Evolutionary conservation across 2,329 filamentous ascomycete genomes (phyloP), one percentile per base, ranked within the genome.

Genomic region (Chaetomiaceae sp.): DNA sequence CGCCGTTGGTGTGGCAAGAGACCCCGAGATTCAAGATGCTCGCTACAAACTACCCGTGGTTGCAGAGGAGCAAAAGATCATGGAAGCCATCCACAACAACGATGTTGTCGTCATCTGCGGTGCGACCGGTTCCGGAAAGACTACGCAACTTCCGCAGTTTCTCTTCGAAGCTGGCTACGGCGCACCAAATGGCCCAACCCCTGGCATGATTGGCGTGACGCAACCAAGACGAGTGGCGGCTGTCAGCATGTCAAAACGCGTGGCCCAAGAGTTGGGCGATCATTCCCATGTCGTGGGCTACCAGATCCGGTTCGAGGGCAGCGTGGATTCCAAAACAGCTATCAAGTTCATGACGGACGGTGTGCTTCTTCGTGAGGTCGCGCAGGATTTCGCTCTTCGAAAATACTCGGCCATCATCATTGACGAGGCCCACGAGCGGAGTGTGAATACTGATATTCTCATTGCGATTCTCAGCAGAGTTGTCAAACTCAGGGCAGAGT

Each of bases 321-420:
- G 85, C 0, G 83, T 87, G 2, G 82, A 83, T 43, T 75, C 83
- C 23, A 85, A 89, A 46, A 99, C 93, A 0, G 87, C 89, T 5
- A 82, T 99, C 66, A 99, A 99, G 67, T 99, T 97, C 71, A 96
- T 99, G 91, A 99, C 93, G 0, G 93, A 99, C 68, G 93, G 93
- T 77, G 90, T 99, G 23, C 74, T 99, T 53, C 78, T 99, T 9
- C 85, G 93, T 50, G 93, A 99, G 68, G 86, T 96, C 48, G 85
- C 88, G 0, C 85, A 93, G 58, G 93, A 99, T 65, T 89, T 97
- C 63, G 78, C 89, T 0, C 71, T 99, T 39, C 82, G 79, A 44
- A 95, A 95, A 61, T 99, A 99, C 68, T 96, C 92, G 0, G 87
- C 87, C 13, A 87, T 99, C 46, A 81, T 99, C 43, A 92, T 99